Evolutionary conservation across 2,329 filamentous ascomycete genomes (phyloP).

Genomic region (Epichloe sp.): DNA sequence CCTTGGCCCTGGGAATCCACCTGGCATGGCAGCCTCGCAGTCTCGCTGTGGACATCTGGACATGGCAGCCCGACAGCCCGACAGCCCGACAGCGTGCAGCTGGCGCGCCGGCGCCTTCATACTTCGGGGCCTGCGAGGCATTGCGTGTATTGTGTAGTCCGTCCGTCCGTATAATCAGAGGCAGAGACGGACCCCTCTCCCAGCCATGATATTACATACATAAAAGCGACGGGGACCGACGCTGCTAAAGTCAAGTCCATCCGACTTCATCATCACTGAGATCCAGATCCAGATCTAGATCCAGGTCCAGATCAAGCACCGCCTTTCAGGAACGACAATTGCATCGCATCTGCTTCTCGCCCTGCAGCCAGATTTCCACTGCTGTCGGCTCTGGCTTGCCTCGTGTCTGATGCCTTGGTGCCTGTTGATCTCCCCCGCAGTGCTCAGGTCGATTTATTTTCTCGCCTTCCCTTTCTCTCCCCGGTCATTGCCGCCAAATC

Average conservation of each 20-base stretch:
- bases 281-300: not conserved
- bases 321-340: not conserved
- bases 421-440: not conserved
- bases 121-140: not conserved
- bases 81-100: not conserved
- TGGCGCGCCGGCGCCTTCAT: not conserved
- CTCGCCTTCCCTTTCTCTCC: not conserved
- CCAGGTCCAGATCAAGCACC: not conserved
- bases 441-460: conserved; percentile 5
- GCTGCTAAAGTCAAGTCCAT: conserved; percentile 13
- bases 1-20: too few relatives aligned
- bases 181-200: conserved; percentile 15
- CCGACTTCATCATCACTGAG: conserved; percentile 16
- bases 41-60: not conserved
- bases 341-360: conserved; percentile 1
- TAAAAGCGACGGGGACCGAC: conserved; percentile 21
- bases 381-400: not conserved
- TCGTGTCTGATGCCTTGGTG: not conserved
- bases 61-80: not conserved
- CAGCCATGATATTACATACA: conserved; percentile 26
- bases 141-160: not conserved
- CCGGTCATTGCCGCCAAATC: conserved; percentile 11
- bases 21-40: too few relatives aligned
- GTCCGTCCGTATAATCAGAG: too few relatives aligned
- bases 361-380: not conserved